Evolutionary conservation across 441 rosid species (phyloP).

Genomic region (Erysimum pusillum): DNA sequence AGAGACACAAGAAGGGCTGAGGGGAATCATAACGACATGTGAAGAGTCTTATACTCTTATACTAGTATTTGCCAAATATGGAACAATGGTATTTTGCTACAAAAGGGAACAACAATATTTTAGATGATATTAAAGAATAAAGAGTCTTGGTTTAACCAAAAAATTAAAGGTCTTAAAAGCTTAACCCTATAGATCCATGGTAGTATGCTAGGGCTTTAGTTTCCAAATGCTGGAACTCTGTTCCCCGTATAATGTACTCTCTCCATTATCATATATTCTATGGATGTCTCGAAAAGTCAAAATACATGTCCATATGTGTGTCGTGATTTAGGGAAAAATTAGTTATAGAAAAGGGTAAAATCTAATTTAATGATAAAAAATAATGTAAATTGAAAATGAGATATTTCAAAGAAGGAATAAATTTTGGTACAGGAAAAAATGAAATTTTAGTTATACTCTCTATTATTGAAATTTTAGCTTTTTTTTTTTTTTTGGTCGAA

Average conservation of each 20-base stretch:
- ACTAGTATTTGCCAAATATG: constrained; percentile 40
- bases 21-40: constrained; percentile 46
- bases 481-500: no score
- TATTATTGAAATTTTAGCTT: background rate
- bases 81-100: constrained; percentile 43
- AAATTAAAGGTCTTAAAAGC: constrained; percentile 35
- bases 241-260: constrained; percentile 44
- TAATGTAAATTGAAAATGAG: background rate
- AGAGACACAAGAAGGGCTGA: constrained; percentile 36
- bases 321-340: background rate
- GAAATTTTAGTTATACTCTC: background rate
- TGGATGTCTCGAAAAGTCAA: constrained; percentile 21
- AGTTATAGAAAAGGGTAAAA: background rate
- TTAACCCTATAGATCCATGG: constrained; percentile 43
- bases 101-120: constrained; percentile 38
- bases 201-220: constrained; percentile 47
- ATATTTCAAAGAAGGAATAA: background rate
- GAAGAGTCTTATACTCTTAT: constrained; percentile 7
- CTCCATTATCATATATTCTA: constrained; percentile 5
- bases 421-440: background rate
- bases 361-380: background rate
- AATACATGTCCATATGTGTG: background rate
- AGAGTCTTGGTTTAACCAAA: constrained; percentile 26
- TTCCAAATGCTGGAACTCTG: constrained; percentile 63
- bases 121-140: constrained; percentile 25